Base-by-base conservation (phyloP, 345 rosid species). In the Eucalyptus shirleyi region DNA sequence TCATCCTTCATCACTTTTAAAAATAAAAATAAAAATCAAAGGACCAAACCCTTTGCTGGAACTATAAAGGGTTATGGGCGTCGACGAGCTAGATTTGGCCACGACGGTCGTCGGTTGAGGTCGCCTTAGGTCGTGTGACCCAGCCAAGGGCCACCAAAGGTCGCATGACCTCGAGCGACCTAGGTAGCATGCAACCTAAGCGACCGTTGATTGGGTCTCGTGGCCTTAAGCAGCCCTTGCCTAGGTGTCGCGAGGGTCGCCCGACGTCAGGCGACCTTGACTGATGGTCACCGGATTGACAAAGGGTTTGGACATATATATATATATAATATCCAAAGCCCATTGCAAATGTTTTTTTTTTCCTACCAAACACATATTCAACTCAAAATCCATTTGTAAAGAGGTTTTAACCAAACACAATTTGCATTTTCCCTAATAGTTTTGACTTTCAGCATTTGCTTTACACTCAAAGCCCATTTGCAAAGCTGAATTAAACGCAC, bases 51-150 rank as follows among this genome's bases (percentile, higher is more conserved):
- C 53, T 50, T 15, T 50, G 53, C 0, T 0, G 0, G 1, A 16
- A 3, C 3, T 0, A 50, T 1, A 1, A 50, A 50, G 2, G 53
- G 53, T 50, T 50, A 2, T 16, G 19, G 7, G 53, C 1, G 1
- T 0, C 0, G 0, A 15, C 0, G 3, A 50, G 53, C 53, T 15
- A 50, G 53, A 50, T 50, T 0, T 6, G 0, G 1, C 53, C 19
- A 0, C 1, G 0, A 0, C 1, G 1, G 0, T 0, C 0, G 3
- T 50, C 0, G 8, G 0, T 50, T 50, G 19, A 16, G 53, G 53
- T 50, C 0, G 3, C 53, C 18, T 6, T 0, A 50, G 53, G 3
- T 50, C 1, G 0, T 50, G 53, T 0, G 8, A 50, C 53, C 53
- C 0, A 16, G 3, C 3, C 3, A 50, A 50, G 19, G 19, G 53